Base-by-base conservation (phyloP, 768 basidiomycete genomes). In the Lentinula guzmanii region DNA sequence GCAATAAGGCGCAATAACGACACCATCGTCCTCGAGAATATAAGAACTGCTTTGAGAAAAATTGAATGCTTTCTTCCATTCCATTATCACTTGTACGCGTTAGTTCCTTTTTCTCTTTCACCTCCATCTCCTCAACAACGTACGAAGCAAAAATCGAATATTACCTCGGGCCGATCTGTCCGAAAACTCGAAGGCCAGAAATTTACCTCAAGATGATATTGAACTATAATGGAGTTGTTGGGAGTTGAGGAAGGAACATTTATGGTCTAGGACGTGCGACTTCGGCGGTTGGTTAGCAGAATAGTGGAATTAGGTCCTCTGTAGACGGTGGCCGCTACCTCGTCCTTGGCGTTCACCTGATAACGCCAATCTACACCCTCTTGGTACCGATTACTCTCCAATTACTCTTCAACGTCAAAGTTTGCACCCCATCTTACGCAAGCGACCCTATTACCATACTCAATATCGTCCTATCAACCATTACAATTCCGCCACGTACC, bases 1-100 rank as follows among this genome's bases (percentile, higher is more conserved):
- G 53, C 53, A 34, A 54, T 54, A 54, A 54, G 34, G 53, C 53
- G 53, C 53, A 54, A 54, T 39, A 54, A 6, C 35, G 10, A 35
- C 53, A 54, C 53, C 53, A 54, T 54, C 53, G 53, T 39, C 21
- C 34, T 34, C 1, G 9, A n/a, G 34, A 16, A 21, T n/a, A n/a
- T 35, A 35, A 54, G 16, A 54, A 39, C 8, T 10, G 9, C 6
- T 18, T n/a, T n/a, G 16, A 6, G 15, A n/a, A n/a, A 5, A 3
- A 5, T 7, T 34, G 4, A 21, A 21, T 37, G 21, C n/a, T 13
- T 18, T 13, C 18, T 54, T 10, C 39, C 21, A 34, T 41, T 54
- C 21, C 37, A 39, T 39, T 13, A 8, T 39, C 37, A 8, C 7
- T 39, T 13, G 37, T 39, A 39, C 37, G 7, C 37, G 37, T 13